These are phyloP conservation scores for Umbelopsis isabellina DNA, from an alignment of 192 early-diverging fungal genomes.

Conservation along the genomic window DNA sequence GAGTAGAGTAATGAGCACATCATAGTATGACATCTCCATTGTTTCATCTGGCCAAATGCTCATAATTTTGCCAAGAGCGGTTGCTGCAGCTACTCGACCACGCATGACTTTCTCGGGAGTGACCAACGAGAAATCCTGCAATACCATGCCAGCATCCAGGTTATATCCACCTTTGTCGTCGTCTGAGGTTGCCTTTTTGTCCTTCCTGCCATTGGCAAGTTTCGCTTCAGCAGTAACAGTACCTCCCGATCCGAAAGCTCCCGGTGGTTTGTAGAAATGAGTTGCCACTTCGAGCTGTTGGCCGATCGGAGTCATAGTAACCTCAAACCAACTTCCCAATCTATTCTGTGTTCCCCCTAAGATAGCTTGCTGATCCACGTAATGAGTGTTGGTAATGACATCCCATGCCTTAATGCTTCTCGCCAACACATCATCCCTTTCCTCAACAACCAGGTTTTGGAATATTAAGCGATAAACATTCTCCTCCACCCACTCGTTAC, in stretches of 20 bases:
- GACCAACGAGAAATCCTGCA: conserved; percentile 88
- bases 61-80: conserved; percentile 78
- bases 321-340: conserved; percentile 63
- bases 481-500: conserved; percentile 68
- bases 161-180: conserved; percentile 59
- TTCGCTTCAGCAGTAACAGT: conserved; percentile 13
- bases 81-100: conserved; percentile 76
- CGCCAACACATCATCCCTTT: conserved; percentile 64
- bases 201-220: conserved; percentile 14
- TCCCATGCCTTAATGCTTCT: conserved; percentile 71
- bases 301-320: conserved; percentile 88
- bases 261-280: conserved; percentile 47
- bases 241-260: conserved; percentile 45
- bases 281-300: conserved; percentile 62
- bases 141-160: conserved; percentile 89
- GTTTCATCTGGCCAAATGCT: conserved; percentile 56
- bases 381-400: conserved; percentile 41
- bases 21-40: conserved; percentile 52
- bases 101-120: conserved; percentile 75
- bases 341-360: conserved; percentile 37
- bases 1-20: conserved; percentile 63
- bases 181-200: conserved; percentile 19
- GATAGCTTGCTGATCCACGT: conserved; percentile 28
- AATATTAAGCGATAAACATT: conserved; percentile 77
- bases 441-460: conserved; percentile 94